Conservation (phyloP, 169 alveolate species). For the Plasmodium ovale region DNA sequence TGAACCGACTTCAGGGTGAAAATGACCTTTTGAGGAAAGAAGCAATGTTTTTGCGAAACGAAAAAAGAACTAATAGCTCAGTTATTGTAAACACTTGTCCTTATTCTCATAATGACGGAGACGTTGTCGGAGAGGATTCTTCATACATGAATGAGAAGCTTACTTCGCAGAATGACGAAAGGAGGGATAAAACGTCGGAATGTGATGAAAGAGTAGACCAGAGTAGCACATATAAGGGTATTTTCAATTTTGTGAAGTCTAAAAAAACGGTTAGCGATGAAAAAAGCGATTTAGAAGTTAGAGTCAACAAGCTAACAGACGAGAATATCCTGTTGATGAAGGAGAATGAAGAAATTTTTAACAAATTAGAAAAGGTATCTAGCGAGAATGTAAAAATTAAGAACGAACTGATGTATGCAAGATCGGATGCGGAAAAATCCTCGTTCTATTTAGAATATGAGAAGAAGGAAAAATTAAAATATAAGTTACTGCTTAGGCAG, state of each 20-base stretch:
- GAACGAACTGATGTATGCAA: constrained; percentile 60
- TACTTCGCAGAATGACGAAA: background rate
- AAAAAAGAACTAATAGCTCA: background rate
- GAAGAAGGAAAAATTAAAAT: constrained; percentile 70
- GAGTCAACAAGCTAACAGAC: constrained; percentile 36
- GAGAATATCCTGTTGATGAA: constrained; percentile 53
- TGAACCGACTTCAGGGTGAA: constrained; percentile 20
- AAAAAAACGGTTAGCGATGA: constrained; percentile 12
- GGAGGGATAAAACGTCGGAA: constrained; percentile 3
- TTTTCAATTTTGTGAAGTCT: constrained; percentile 30
- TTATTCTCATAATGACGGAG: background rate
- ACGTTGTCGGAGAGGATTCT: background rate
- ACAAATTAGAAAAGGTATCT: constrained; percentile 45
- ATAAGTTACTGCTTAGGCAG: constrained; percentile 55
- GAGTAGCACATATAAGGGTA: background rate
- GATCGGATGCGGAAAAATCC: constrained; percentile 71
- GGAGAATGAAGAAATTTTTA: constrained; percentile 73
- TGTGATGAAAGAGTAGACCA: background rate
- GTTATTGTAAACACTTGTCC: background rate
- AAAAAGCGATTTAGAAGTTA: constrained; percentile 16
- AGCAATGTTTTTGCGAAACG: constrained; percentile 3
- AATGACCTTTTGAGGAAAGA: constrained; percentile 52
- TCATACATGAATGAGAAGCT: background rate
- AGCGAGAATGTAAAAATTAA: constrained; percentile 66
- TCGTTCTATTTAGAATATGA: constrained; percentile 62